These are phyloP conservation scores for Mimosa bimucronata DNA, from an alignment of 306 rosid species.

Conservation along the genomic window DNA sequence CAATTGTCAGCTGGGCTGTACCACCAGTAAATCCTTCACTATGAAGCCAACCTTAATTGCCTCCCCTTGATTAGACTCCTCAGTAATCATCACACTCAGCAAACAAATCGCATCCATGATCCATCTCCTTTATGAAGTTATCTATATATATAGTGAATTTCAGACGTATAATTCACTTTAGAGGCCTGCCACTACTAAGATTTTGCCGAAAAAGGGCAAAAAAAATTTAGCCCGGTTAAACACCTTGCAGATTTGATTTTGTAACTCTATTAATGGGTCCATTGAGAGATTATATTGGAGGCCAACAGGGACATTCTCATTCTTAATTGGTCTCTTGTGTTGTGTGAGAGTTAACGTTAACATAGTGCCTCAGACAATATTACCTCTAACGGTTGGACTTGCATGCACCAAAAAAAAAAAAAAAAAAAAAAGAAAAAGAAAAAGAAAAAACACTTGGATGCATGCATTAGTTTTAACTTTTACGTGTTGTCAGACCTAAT, in stretches of 20 bases:
- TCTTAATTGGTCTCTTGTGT: no score
- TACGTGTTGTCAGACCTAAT: no score
- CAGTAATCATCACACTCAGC: conserved; percentile 37
- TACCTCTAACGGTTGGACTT: no score
- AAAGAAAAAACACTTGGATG: no score
- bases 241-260: neutral
- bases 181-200: neutral
- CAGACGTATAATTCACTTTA: neutral
- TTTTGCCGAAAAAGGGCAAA: neutral
- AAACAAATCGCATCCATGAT: neutral
- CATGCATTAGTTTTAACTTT: no score
- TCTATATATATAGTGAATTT: neutral
- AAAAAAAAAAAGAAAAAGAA: no score
- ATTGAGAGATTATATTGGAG: neutral
- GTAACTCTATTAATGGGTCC: neutral
- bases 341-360: no score
- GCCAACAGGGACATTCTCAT: neutral
- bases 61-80: conserved; percentile 35
- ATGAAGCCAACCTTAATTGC: conserved; percentile 28
- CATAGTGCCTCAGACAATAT: no score
- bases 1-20: conserved; percentile 23
- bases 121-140: neutral
- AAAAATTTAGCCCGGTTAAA: neutral
- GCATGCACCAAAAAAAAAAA: no score
- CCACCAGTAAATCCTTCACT: conserved; percentile 39